Evolutionary conservation across 768 basidiomycete species (phyloP), one percentile per base, ranked within the genome.

Genomic region (Leccinum boreale): DNA sequence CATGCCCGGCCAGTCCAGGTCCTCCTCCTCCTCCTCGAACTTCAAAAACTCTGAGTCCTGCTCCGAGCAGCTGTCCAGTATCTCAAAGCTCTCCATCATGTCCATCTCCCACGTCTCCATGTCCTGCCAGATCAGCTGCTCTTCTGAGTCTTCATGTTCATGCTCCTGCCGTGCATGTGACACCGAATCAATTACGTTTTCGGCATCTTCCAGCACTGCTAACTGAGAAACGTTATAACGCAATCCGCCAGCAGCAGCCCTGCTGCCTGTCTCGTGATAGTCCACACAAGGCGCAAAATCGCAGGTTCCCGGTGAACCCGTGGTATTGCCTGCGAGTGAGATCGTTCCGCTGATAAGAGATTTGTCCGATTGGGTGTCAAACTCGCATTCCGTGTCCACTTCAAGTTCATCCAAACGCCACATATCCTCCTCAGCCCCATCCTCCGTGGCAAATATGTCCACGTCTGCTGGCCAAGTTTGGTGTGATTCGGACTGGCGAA

Each of bases 281-380:
- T 66, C 36, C 15, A 39, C 17, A 39, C 36, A 58, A 23, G 55
- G 62, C 48, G 66, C 14, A 57, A 55, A 52, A 46, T 59, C 46
- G 53, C 50, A 46, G 8, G 53, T 23, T 52, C 59, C 58, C 12
- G 52, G 42, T 31, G 60, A 56, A 53, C 56, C 58, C 59, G 59
- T 69, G 61, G 45, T 54, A 50, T 59, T 65, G 45, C 59, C 50
- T 57, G 60, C 52, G 56, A 59, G 65, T 51, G 61, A 58, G 48
- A 61, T 55, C 26, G 58, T 21, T 49, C 39, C 45, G 56, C 53
- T 28, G 65, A 72, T 67, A 71, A 69, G 71, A 57, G 62, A 69
- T 62, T 57, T 53, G 21, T 60, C 61, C 52, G 62, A 67, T 62
- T 51, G 52, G 46, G 53, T 52, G 58, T 58, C 55, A 24, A 49